Conservation (phyloP, 345 rosid species). For the Streptanthus diversifolius region DNA sequence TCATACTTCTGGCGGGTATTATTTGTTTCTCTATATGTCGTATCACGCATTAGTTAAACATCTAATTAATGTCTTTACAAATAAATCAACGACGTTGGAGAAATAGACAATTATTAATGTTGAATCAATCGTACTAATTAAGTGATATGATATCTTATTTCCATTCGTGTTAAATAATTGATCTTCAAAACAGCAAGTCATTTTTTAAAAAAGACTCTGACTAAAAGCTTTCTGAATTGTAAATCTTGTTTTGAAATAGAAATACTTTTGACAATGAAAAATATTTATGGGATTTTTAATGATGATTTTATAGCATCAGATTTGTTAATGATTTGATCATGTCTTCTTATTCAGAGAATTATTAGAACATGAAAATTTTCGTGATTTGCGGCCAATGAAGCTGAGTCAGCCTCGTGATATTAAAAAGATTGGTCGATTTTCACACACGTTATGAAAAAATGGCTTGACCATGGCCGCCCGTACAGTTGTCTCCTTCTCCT, state of each 20-base stretch:
- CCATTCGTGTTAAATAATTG: neutral
- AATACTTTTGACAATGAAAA: neutral
- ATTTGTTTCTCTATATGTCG: neutral
- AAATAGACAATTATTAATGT: neutral
- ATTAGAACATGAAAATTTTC: neutral
- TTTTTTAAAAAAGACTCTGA: neutral
- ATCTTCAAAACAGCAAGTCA: neutral
- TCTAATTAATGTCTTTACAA: neutral
- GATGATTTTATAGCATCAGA: neutral
- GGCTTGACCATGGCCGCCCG: slow-evolving; percentile 35
- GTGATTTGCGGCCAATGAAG: slow-evolving; percentile 19
- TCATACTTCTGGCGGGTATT: slow-evolving; percentile 25
- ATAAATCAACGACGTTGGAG: slow-evolving; percentile 4
- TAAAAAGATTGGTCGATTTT: slow-evolving; percentile 1
- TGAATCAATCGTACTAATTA: neutral
- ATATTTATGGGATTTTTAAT: neutral
- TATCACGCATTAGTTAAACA: neutral
- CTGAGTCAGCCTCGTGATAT: slow-evolving; percentile 24
- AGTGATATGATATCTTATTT: neutral
- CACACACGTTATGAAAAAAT: neutral
- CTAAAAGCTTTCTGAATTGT: neutral
- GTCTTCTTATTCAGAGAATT: neutral
- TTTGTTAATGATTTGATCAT: neutral
- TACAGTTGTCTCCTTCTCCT: slow-evolving; percentile 20
- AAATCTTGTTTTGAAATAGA: no score